These are phyloP conservation scores for Penicillium odoratum DNA, from an alignment of 495 filamentous ascomycete genomes.

Conservation along the genomic window DNA sequence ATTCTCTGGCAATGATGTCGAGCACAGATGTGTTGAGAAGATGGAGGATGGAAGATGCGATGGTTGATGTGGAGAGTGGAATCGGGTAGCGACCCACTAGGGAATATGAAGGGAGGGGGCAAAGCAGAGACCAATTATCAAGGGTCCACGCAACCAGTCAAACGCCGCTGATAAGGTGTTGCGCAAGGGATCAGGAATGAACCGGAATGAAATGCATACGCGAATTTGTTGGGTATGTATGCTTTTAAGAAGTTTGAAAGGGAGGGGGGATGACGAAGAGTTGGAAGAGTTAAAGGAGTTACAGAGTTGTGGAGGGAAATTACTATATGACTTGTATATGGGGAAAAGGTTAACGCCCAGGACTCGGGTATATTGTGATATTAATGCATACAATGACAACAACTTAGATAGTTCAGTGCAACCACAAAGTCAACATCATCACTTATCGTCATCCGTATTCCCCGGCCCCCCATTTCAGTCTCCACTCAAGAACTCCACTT, in stretches of 20 bases:
- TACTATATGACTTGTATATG: no score
- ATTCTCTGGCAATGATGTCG: background rate
- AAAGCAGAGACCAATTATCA: background rate
- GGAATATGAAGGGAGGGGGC: conserved; percentile 9
- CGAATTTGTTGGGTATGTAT: background rate
- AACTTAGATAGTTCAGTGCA: background rate
- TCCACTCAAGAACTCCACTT: background rate
- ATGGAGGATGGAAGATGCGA: conserved; percentile 5
- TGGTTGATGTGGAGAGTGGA: conserved; percentile 6
- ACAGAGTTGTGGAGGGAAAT: no score
- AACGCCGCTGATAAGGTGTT: conserved; percentile 15
- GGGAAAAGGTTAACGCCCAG: no score
- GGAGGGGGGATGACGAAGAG: background rate
- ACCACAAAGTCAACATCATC: conserved; percentile 2
- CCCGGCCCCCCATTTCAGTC: background rate
- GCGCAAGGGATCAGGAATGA: conserved; percentile 17
- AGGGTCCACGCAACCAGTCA: conserved; percentile 9
- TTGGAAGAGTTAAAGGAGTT: background rate
- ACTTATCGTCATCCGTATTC: conserved; percentile 7
- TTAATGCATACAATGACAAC: no score
- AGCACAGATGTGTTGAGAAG: background rate
- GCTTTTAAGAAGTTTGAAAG: background rate
- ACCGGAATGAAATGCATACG: background rate
- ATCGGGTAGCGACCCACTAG: conserved; percentile 9
- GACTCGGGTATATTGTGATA: no score